These are phyloP conservation scores for Xylariaceae sp. DNA, from an alignment of 2,329 filamentous ascomycete species.

Conservation along the genomic window DNA sequence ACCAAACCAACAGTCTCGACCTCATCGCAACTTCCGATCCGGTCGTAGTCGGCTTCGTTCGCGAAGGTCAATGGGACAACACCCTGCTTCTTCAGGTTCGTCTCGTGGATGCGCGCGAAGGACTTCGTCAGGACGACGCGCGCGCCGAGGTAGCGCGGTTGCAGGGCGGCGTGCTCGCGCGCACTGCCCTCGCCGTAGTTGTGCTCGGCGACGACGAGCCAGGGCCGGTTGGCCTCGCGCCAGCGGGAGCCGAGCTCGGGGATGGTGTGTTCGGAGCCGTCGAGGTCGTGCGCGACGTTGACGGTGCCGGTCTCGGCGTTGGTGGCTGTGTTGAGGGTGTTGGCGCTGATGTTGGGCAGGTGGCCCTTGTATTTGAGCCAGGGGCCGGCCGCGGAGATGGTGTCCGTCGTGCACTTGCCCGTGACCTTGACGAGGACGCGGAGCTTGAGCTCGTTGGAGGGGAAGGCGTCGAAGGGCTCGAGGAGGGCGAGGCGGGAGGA, in stretches of 20 bases:
- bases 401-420: slow-evolving; percentile 98
- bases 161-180: slow-evolving; percentile 82
- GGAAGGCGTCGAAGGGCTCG: slow-evolving; percentile 85
- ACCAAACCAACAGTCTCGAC: slow-evolving; percentile 78
- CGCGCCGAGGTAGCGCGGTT: slow-evolving; percentile 85
- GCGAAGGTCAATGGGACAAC: slow-evolving; percentile 90
- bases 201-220: slow-evolving; percentile 95
- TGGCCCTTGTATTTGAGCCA: slow-evolving; percentile 99
- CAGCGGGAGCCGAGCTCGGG: slow-evolving; percentile 81
- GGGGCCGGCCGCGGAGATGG: slow-evolving; percentile 91
- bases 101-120: slow-evolving; percentile 91
- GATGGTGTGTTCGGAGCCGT: slow-evolving; percentile 68
- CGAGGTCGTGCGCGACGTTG: slow-evolving; percentile 83
- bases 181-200: slow-evolving; percentile 94
- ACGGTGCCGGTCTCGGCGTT: slow-evolving; percentile 91
- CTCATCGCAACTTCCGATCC: slow-evolving; percentile 74
- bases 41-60: slow-evolving; percentile 82
- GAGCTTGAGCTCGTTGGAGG: slow-evolving; percentile 66
- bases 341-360: slow-evolving; percentile 93
- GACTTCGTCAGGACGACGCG: slow-evolving; percentile 79
- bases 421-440: slow-evolving; percentile 92
- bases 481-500: slow-evolving; percentile 86
- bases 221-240: slow-evolving; percentile 69
- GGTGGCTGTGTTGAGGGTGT: slow-evolving; percentile 92
- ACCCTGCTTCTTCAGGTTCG: slow-evolving; percentile 95